phyloP scores from a whole-genome alignment of 169 alveolate species.

The Theileria orientalis region DNA sequence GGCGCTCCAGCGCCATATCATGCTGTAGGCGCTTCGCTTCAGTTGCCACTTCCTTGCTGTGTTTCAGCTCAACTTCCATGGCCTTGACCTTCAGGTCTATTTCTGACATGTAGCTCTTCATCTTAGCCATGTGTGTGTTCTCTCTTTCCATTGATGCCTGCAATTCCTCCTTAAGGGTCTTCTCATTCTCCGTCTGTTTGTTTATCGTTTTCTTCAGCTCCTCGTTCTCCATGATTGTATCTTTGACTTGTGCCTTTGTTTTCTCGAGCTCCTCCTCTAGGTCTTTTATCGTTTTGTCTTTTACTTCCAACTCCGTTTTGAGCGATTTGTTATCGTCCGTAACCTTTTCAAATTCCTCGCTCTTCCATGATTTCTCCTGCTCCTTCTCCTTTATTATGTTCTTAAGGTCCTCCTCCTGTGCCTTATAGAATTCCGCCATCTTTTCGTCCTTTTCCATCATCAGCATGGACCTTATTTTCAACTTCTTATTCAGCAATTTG shows the following conservation, averaged over 20 bases:
- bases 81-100: constrained; percentile 9
- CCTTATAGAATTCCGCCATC: constrained; percentile 18
- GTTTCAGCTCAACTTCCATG: not conserved
- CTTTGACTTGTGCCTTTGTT: constrained; percentile 21
- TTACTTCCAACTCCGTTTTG: constrained; percentile 10
- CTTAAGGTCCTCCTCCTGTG: constrained; percentile 26
- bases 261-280: constrained; percentile 2
- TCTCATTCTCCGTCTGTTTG: constrained; percentile 15
- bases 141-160: constrained; percentile 25
- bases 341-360: constrained; percentile 3
- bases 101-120: constrained; percentile 22
- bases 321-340: not conserved
- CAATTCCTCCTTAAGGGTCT: constrained; percentile 19
- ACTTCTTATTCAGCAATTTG: constrained; percentile 9
- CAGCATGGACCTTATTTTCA: constrained; percentile 10
- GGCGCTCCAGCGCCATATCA: not conserved
- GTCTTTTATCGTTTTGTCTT: not conserved
- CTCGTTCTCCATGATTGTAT: constrained; percentile 22
- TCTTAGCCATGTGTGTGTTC: not conserved
- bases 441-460: constrained; percentile 31
- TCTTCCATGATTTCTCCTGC: not conserved
- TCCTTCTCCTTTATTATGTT: not conserved
- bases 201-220: constrained; percentile 1
- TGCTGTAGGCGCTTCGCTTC: constrained; percentile 4
- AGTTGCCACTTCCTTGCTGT: constrained; percentile 11